A percentile compares a stretch with the other conserved stretches of the same genome.
Evolutionary conservation across 177 flowering plant genomes (phyloP).

Genomic region (Tripterygium wilfordii): DNA sequence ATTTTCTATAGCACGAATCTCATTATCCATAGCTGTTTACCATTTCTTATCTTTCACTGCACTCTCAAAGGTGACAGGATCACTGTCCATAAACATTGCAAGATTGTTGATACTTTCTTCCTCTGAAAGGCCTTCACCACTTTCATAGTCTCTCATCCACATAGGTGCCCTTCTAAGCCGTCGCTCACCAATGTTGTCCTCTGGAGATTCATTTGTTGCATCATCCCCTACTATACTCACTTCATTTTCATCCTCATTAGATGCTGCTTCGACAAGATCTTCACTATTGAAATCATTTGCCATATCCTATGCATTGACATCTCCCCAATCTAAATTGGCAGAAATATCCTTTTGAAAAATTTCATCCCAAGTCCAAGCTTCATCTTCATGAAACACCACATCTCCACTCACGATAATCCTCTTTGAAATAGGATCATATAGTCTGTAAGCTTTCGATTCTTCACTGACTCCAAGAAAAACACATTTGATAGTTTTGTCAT

Average conservation of each 20-base stretch:
- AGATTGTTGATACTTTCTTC: too few relatives aligned
- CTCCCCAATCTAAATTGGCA: too few relatives aligned
- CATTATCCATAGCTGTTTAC: background rate
- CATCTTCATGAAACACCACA: background rate
- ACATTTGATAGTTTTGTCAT: background rate
- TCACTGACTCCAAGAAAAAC: background rate
- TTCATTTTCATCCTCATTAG: too few relatives aligned
- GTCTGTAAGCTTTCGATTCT: background rate
- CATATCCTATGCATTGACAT: too few relatives aligned
- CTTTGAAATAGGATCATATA: too few relatives aligned
- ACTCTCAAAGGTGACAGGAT: background rate
- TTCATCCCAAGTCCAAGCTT: background rate
- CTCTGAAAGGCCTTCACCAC: slow-evolving; percentile 1
- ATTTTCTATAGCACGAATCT: background rate
- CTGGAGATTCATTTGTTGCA: background rate
- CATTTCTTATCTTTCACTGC: background rate
- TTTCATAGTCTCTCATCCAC: slow-evolving; percentile 5
- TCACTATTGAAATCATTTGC: too few relatives aligned
- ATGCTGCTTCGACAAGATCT: too few relatives aligned
- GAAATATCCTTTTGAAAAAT: too few relatives aligned
- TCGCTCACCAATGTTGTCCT: background rate
- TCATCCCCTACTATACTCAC: background rate
- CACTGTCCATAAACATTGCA: too few relatives aligned
- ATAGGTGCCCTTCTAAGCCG: background rate
- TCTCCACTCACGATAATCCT: slow-evolving; percentile 3